Base-by-base conservation (phyloP, 768 basidiomycete species). In the Mycena belliarum region DNA sequence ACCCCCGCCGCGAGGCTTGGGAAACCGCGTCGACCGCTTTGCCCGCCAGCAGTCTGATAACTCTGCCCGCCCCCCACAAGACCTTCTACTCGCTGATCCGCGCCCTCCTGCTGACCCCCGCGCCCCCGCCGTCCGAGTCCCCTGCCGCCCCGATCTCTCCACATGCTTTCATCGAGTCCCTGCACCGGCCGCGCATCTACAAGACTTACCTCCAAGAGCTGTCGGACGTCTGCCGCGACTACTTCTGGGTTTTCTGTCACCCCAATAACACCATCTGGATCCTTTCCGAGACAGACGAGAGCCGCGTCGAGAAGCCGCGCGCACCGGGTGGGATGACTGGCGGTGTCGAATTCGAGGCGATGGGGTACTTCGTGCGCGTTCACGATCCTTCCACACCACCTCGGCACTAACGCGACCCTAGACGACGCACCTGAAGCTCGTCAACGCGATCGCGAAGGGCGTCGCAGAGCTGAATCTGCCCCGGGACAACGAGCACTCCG, bases 251-350 rank as follows among this genome's bases (percentile, higher is more conserved):
- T 38, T 96, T 98, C 74, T 98, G 96, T 70, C 97, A 99, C 69
- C 89, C 90, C 3, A 89, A 88, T 69, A 99, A 98, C 65, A 86
- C 87, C 0, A 86, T 98, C 49, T 98, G 96, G 96, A 78, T 86
- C 20, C 74, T 97, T 20, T 71, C 79, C 9, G 89, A 96, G 64
- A 88, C 91, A 2, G 93, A 98, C 68, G 89, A 93, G 68, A 82
- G 75, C 2, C 83, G 84, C 58, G 93, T 93, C 5, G 95, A 97
- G 73, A 90, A 87, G 67, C 94, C 94, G 15, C 81, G 90, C 55
- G 96, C 97, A 14, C 97, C 97, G 3, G 93, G 95, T 6, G 96
- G 97, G 16, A 98, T 98, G 87, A 98, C 97, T 0, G 97, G 96
- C 7, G 97, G 97, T 6, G 97, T 99, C 14, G 97, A 99, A 68